Evolutionary conservation across 352 stramenopile species (phyloP).

Genomic region (Plasmopara viticola): DNA sequence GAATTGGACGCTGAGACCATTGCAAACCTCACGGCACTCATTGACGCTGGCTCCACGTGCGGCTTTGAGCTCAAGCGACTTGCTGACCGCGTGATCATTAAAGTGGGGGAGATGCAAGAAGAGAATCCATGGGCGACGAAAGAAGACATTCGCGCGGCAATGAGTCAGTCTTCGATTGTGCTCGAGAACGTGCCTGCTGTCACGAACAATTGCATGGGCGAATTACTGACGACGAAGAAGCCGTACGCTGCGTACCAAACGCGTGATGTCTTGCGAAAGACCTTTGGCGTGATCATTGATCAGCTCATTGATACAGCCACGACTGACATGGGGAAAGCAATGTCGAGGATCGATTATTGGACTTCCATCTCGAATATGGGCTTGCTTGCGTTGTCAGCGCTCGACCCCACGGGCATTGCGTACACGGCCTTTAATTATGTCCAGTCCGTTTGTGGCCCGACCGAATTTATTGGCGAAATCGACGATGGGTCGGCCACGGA

Average conservation of each 20-base stretch:
- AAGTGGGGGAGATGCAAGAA: slow-evolving; percentile 38
- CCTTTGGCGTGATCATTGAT: slow-evolving; percentile 49
- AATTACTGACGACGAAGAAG: slow-evolving; percentile 27
- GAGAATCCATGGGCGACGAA: slow-evolving; percentile 13
- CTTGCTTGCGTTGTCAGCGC: slow-evolving; percentile 16
- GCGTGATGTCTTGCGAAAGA: slow-evolving; percentile 47
- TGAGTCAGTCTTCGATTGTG: slow-evolving; percentile 39
- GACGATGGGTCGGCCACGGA: slow-evolving; percentile 36
- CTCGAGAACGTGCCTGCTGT: slow-evolving; percentile 38
- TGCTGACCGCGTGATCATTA: slow-evolving; percentile 36
- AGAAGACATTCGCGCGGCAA: slow-evolving; percentile 34
- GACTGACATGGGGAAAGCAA: slow-evolving; percentile 33
- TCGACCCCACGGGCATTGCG: slow-evolving; percentile 47
- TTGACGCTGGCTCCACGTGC: slow-evolving; percentile 32
- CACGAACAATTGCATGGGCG: slow-evolving; percentile 38
- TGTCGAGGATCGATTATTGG: slow-evolving; percentile 31
- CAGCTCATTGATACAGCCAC: slow-evolving; percentile 37
- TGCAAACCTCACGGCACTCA: slow-evolving; percentile 28
- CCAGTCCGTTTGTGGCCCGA: slow-evolving; percentile 53
- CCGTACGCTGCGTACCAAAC: slow-evolving; percentile 30
- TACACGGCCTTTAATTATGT: slow-evolving; percentile 43
- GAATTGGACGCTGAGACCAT: slow-evolving; percentile 22
- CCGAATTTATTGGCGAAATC: slow-evolving; percentile 47
- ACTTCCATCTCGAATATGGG: slow-evolving; percentile 32
- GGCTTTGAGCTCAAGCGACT: slow-evolving; percentile 39